phyloP scores from a whole-genome alignment of 768 basidiomycete genomes.

The Pleurotus cornucopiae region DNA sequence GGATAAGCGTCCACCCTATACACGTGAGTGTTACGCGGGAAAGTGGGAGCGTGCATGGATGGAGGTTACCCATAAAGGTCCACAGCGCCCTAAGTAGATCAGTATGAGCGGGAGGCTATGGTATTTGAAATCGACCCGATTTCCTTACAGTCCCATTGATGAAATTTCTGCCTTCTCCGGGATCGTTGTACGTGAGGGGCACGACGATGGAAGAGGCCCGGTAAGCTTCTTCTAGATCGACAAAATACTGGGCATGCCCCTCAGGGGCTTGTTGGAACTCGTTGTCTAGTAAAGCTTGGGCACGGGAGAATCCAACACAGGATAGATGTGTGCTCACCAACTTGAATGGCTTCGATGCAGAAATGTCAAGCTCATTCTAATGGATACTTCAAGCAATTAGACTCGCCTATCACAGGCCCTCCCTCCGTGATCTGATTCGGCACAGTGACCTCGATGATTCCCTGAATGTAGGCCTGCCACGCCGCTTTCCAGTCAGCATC shows the following conservation, averaged over 20 bases:
- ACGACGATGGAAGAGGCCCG: conserved; percentile 57
- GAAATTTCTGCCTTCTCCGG: conserved; percentile 52
- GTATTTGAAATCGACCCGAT: neutral
- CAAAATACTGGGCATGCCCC: conserved; percentile 54
- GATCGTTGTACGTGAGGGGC: conserved; percentile 74
- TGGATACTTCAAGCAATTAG: neutral
- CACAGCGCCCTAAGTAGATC: conserved; percentile 50
- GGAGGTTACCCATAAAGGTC: conserved; percentile 64
- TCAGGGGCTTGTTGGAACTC: conserved; percentile 58
- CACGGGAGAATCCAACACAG: neutral
- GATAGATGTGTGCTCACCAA: conserved; percentile 30
- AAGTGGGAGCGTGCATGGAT: neutral
- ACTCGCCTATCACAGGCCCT: conserved; percentile 71
- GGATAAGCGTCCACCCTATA: conserved; percentile 60
- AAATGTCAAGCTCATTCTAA: neutral
- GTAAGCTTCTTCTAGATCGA: conserved; percentile 53
- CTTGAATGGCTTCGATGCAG: conserved; percentile 41
- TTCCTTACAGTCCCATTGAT: conserved; percentile 62
- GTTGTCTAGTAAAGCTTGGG: conserved; percentile 42
- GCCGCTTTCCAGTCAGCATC: conserved; percentile 64
- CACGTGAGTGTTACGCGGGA: too few relatives aligned
- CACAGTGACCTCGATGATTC: conserved; percentile 53
- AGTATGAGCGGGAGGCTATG: neutral
- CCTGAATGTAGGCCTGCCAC: conserved; percentile 73
- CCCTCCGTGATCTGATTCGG: conserved; percentile 68